Percentiles rank a stretch among this genome's conserved stretches.
Evolutionary conservation across 2,329 filamentous ascomycete genomes (phyloP).

Genomic region (Camillea tinctor): DNA sequence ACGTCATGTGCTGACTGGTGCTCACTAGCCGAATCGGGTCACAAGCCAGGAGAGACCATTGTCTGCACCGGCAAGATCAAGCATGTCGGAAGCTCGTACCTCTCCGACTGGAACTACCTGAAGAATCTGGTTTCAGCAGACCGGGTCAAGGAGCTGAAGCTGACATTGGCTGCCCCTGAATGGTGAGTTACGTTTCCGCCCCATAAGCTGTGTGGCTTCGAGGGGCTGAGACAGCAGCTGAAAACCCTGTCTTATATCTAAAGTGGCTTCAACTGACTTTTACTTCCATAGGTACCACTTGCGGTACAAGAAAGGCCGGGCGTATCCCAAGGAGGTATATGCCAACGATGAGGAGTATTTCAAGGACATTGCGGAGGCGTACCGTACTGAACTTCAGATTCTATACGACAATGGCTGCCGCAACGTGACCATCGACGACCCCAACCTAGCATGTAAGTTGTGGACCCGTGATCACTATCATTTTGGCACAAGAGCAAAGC

Average conservation of each 20-base stretch:
- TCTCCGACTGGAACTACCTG: constrained; percentile 42
- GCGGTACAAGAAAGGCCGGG: constrained; percentile 53
- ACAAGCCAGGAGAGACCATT: constrained; percentile 46
- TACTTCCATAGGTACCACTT: constrained; percentile 46
- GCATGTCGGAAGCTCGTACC: constrained; percentile 43
- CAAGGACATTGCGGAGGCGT: constrained; percentile 62
- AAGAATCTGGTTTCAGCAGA: constrained; percentile 53
- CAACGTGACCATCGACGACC: constrained; percentile 67
- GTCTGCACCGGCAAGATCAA: constrained; percentile 47
- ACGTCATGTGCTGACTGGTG: constrained; percentile 41
- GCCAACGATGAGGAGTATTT: constrained; percentile 61
- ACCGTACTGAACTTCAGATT: constrained; percentile 53
- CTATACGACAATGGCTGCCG: constrained; percentile 62
- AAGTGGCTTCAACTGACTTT: constrained; percentile 4
- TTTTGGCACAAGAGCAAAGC: too few species aligned
- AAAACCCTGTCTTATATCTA: too few species aligned
- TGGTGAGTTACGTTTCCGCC: constrained; percentile 32
- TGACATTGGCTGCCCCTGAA: constrained; percentile 53
- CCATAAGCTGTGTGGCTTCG: too few species aligned
- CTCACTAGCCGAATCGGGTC: constrained; percentile 40
- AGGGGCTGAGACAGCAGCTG: too few species aligned
- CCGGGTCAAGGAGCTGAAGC: constrained; percentile 56
- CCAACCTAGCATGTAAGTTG: constrained; percentile 63
- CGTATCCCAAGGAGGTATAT: constrained; percentile 58
- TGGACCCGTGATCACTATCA: not conserved